phyloP scores from a whole-genome alignment of 345 rosid species.

The Mercurialis annua region DNA sequence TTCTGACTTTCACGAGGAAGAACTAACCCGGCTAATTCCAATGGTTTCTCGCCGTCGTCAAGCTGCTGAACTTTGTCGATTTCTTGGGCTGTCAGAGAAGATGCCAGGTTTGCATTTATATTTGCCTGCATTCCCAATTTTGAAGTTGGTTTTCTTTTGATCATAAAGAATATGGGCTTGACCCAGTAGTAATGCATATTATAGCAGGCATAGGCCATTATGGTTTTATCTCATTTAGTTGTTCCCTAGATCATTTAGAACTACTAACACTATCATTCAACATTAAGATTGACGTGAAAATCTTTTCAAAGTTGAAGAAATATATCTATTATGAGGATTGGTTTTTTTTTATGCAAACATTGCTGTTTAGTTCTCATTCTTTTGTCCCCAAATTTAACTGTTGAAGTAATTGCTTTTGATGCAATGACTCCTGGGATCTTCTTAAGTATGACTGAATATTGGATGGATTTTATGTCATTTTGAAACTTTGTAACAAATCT shows the following conservation, averaged over 20 bases:
- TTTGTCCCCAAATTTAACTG: neutral
- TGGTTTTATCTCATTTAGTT: neutral
- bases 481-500: no score
- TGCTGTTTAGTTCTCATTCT: no score
- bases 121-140: neutral
- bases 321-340: neutral
- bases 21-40: conserved; percentile 70
- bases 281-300: neutral
- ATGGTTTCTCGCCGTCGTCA: conserved; percentile 99
- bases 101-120: conserved; percentile 80
- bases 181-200: neutral
- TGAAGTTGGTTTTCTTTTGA: neutral
- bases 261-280: neutral
- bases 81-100: conserved; percentile 80
- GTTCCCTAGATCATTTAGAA: neutral
- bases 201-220: neutral
- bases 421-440: neutral
- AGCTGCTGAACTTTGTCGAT: conserved; percentile 86
- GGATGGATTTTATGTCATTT: no score
- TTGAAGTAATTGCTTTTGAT: neutral
- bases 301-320: neutral
- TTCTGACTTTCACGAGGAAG: conserved; percentile 70
- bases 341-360: neutral
- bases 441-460: no score
- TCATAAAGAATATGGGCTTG: neutral